phyloP scores from a whole-genome alignment of 352 stramenopile genomes.

The Phytophthora sp. region DNA sequence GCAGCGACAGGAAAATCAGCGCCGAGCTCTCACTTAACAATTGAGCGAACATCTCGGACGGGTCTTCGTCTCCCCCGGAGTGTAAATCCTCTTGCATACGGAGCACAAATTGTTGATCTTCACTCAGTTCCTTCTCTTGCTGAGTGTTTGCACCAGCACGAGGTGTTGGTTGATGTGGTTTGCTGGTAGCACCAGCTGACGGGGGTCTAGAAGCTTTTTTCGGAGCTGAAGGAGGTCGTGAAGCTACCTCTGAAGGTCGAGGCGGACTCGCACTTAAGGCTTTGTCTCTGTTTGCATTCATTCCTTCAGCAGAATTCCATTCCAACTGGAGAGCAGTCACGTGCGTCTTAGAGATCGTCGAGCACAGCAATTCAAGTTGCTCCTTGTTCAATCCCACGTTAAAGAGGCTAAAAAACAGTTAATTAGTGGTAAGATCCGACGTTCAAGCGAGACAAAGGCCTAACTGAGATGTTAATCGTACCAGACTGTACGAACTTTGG shows the following conservation, averaged over 20 bases:
- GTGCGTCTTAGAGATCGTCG: conserved; percentile 52
- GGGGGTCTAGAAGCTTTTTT: conserved; percentile 13
- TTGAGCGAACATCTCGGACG: conserved; percentile 42
- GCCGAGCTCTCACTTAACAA: conserved; percentile 45
- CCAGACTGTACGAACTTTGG: conserved; percentile 59
- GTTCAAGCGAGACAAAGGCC: neutral
- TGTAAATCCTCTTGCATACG: conserved; percentile 26
- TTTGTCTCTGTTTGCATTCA: neutral
- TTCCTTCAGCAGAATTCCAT: conserved; percentile 50
- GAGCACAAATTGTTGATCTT: conserved; percentile 20
- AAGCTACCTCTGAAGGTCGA: neutral
- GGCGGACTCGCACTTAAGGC: neutral
- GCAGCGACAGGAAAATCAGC: conserved; percentile 68
- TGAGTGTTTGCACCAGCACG: neutral
- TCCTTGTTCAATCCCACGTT: conserved; percentile 57
- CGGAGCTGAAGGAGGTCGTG: conserved; percentile 14
- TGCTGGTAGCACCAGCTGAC: conserved; percentile 17
- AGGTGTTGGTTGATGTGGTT: conserved; percentile 4
- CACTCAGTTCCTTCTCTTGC: conserved; percentile 17
- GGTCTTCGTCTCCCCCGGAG: conserved; percentile 4
- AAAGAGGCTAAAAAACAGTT: too few species aligned
- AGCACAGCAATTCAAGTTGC: conserved; percentile 60
- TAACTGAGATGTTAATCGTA: too few species aligned
- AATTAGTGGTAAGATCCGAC: neutral
- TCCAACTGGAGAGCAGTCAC: conserved; percentile 70